Evolutionary conservation across 345 rosid genomes (phyloP), one percentile per base, ranked within the genome.

Genomic region (Bruguiera parviflora): DNA sequence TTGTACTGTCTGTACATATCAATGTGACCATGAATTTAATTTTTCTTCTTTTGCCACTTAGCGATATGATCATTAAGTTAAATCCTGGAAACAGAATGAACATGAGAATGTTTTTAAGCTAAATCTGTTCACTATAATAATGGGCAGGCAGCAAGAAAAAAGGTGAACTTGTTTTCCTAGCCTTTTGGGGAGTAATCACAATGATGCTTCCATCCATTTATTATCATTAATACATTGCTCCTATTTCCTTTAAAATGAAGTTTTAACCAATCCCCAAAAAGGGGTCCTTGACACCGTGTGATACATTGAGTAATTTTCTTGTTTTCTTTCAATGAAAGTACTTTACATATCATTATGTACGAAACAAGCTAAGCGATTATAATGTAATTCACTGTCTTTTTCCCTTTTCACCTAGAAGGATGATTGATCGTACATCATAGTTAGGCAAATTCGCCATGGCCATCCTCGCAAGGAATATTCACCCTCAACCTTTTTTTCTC

Each of bases 251-350:
- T n/a, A 58, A 63, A 53, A 53, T 65, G 18, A 75, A 71, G 51
- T 32, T 61, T 66, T 68, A 77, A 75, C 74, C 29, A 71, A 71
- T 71, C 32, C 69, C 61, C 53, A 33, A 43, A 43, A 21, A 22
- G 49, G 47, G 64, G 49, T 70, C 29, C 60, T 71, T 55, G 20
- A 22, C 66, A n/a, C 21, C 22, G 63, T 13, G 46, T 39, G 18
- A 11, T 43, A 2, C 49, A 13, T 15, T 43, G 49, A 3, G 49
- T 43, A 60, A 33, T 43, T 20, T 43, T 53, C 7, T 53, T 22
- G 16, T 67, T 65, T 73, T 70, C 78, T 63, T 67, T 73, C 53
- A 64, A 66, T 65, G 63, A 53, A 73, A 75, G 67, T 69, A 62
- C 47, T 67, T 62, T 69, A 4, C 8, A 35, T 56, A 29, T 59